Conservation (phyloP, 2,329 filamentous ascomycete species). For the Biscogniauxia mediterranea region DNA sequence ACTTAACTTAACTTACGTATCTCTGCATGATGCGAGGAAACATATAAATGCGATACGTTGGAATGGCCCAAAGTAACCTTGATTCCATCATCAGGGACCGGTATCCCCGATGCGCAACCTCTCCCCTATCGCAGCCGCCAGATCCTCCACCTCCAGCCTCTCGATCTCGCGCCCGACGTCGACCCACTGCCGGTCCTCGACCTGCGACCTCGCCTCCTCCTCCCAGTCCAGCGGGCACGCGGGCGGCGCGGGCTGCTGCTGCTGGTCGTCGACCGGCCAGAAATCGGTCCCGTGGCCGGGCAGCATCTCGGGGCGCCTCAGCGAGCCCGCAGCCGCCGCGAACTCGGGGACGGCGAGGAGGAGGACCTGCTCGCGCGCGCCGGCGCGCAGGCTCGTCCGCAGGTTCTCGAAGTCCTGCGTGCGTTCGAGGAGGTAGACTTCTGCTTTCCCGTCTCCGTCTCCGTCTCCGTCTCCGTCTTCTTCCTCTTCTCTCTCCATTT, state of each 20-base stretch:
- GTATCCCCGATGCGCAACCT: slow-evolving; percentile 12
- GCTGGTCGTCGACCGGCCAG: slow-evolving; percentile 7
- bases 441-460: background rate
- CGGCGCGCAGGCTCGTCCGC: background rate
- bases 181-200: slow-evolving; percentile 24
- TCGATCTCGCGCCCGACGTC: slow-evolving; percentile 17
- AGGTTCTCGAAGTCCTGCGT: slow-evolving; percentile 16
- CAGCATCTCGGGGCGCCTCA: slow-evolving; percentile 10
- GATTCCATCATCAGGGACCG: background rate
- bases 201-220: slow-evolving; percentile 8
- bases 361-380: background rate
- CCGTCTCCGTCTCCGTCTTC: too few relatives aligned
- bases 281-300: background rate
- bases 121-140: slow-evolving; percentile 9
- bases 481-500: background rate
- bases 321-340: background rate
- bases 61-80: too few relatives aligned
- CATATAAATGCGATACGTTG: too few relatives aligned
- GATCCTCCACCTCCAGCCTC: slow-evolving; percentile 13
- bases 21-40: too few relatives aligned
- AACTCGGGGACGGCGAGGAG: background rate
- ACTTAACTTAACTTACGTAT: too few relatives aligned
- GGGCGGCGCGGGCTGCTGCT: slow-evolving; percentile 4
- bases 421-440: slow-evolving; percentile 4
- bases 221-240: slow-evolving; percentile 19